A percentile compares a stretch with the other conserved stretches of the same genome.
Evolutionary conservation across 139 green algal species (phyloP).

Genomic region (Tetratostichococcus sp.): DNA sequence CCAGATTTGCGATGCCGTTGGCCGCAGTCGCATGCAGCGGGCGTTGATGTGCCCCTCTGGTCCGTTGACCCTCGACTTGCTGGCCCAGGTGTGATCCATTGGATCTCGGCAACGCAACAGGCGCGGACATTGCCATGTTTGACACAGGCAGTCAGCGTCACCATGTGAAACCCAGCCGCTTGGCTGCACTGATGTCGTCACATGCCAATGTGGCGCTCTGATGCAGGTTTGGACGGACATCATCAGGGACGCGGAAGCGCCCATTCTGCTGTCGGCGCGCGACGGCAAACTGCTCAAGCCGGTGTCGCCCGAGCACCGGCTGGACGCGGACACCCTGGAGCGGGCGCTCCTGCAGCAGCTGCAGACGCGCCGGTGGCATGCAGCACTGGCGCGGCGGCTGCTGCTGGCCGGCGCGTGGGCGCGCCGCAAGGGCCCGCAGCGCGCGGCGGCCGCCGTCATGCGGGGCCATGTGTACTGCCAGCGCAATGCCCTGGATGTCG

Average conservation of each 20-base stretch:
- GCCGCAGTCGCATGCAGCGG: background rate
- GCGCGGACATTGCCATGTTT: too few relatives aligned
- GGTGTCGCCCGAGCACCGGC: conserved; percentile 14
- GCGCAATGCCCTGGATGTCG: conserved; percentile 10
- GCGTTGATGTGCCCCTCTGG: background rate
- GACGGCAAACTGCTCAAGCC: conserved; percentile 35
- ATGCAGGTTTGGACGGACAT: background rate
- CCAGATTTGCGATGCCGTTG: background rate
- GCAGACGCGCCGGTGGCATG: background rate
- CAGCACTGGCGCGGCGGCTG: background rate
- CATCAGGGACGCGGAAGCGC: conserved; percentile 10
- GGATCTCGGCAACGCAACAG: too few relatives aligned
- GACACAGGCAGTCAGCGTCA: too few relatives aligned
- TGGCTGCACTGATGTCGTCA: too few relatives aligned
- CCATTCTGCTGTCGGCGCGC: conserved; percentile 24
- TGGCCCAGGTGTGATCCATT: background rate
- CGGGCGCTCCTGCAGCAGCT: conserved; percentile 4
- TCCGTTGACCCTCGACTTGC: background rate
- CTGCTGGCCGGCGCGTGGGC: conserved; percentile 11
- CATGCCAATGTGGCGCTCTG: background rate
- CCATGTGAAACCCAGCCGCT: too few relatives aligned
- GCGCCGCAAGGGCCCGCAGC: background rate
- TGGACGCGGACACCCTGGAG: conserved; percentile 7
- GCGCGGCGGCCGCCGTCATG: conserved; percentile 7
- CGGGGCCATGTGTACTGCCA: conserved; percentile 21